Evolutionary conservation across 495 filamentous ascomycete species (phyloP).

Genomic region (Lichina pygmaea): DNA sequence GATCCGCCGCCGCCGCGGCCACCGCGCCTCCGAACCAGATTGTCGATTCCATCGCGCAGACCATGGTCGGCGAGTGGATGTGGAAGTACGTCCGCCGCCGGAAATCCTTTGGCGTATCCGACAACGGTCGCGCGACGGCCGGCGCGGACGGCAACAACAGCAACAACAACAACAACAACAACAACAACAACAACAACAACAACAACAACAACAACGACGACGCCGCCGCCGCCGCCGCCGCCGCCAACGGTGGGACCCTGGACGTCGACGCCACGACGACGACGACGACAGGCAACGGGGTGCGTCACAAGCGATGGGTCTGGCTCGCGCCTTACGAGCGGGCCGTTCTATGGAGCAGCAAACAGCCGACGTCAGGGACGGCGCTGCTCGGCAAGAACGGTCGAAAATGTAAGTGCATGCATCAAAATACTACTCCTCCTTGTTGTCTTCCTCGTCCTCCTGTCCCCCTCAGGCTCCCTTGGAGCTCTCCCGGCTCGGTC

Average conservation of each 20-base stretch:
- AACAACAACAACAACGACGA: neutral
- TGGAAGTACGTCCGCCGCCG: constrained; percentile 88
- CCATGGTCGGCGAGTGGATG: constrained; percentile 99
- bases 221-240: constrained; percentile 23
- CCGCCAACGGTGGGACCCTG: constrained; percentile 16
- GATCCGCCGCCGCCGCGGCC: constrained; percentile 20
- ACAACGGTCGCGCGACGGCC: constrained; percentile 17
- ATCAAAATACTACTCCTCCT: neutral
- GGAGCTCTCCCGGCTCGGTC: too few species aligned
- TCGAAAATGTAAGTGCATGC: constrained; percentile 52
- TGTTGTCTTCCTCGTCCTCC: neutral
- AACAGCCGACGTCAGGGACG: constrained; percentile 69
- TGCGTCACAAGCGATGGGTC: constrained; percentile 90
- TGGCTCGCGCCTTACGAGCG: constrained; percentile 94
- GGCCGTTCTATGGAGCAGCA: constrained; percentile 93
- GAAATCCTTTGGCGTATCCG: constrained; percentile 65
- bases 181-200: neutral
- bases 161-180: neutral
- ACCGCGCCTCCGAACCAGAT: constrained; percentile 44
- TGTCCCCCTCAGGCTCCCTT: constrained; percentile 10
- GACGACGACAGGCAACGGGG: constrained; percentile 16
- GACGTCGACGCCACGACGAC: constrained; percentile 27
- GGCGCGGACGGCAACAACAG: neutral
- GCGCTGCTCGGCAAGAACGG: constrained; percentile 88
- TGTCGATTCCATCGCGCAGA: constrained; percentile 93